Evolutionary conservation across 441 rosid genomes (phyloP).

Genomic region (Arabidopsis hybrid): DNA sequence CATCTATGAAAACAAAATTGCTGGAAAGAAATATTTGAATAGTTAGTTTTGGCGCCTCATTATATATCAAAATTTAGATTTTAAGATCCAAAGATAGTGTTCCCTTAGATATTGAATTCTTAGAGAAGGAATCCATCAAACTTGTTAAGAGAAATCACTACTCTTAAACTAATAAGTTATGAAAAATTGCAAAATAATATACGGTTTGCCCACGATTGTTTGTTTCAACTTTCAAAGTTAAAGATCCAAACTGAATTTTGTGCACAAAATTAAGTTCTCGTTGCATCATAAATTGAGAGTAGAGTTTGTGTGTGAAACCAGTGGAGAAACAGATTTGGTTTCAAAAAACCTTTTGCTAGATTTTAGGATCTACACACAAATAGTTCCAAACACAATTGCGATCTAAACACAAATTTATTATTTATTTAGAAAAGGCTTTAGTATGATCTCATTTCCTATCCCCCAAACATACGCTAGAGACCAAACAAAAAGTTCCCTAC

Average conservation of each 20-base stretch:
- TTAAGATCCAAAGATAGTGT: background rate
- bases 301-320: background rate
- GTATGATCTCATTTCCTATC: background rate
- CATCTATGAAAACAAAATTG: background rate
- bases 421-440: no score
- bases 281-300: background rate
- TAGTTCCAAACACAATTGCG: background rate
- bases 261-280: background rate
- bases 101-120: background rate
- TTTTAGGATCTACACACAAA: background rate
- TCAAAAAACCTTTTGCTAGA: background rate
- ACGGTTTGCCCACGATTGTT: background rate
- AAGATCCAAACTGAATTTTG: background rate
- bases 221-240: background rate
- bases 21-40: background rate
- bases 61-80: background rate
- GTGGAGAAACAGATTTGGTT: background rate
- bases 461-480: background rate
- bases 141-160: background rate
- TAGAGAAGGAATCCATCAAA: background rate
- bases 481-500: background rate
- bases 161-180: background rate
- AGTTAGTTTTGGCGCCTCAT: background rate
- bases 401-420: no score
- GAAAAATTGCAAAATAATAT: background rate